A percentile compares a stretch with the other conserved stretches of the same genome.
These are phyloP conservation scores for Galerina sulciceps DNA, from an alignment of 768 basidiomycete genomes.

Conservation along the genomic window DNA sequence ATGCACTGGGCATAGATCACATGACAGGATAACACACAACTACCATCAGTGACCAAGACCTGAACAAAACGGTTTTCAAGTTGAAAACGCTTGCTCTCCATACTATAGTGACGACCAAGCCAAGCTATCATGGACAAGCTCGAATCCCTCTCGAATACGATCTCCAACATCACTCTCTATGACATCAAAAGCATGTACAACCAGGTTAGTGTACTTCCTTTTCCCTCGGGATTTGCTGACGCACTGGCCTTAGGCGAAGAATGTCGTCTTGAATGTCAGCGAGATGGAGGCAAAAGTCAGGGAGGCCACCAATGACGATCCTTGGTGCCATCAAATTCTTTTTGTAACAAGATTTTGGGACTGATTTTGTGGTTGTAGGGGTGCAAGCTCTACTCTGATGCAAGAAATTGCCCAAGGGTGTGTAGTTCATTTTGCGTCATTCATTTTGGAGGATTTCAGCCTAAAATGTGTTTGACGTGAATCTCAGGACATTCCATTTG, in stretches of 20 bases:
- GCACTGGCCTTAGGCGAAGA: constrained; percentile 72
- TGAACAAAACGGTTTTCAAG: too few species aligned
- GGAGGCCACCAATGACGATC: constrained; percentile 97
- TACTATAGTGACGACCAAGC: constrained; percentile 1
- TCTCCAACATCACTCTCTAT: constrained; percentile 88
- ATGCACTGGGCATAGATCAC: too few species aligned
- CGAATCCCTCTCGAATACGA: constrained; percentile 71
- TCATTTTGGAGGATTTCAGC: background rate
- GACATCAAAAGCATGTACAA: constrained; percentile 95
- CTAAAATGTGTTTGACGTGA: background rate
- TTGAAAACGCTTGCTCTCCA: background rate
- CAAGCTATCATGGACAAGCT: constrained; percentile 76
- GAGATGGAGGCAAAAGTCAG: constrained; percentile 97
- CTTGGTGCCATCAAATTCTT: constrained; percentile 73
- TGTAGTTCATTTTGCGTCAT: background rate
- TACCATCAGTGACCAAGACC: too few species aligned
- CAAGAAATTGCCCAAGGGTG: constrained; percentile 98
- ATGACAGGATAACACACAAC: constrained; percentile 5
- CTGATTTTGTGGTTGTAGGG: constrained; percentile 55
- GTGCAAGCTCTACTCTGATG: constrained; percentile 97
- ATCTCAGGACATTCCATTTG: constrained; percentile 93
- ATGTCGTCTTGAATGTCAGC: constrained; percentile 93
- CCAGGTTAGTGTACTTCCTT: constrained; percentile 56
- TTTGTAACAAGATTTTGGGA: background rate
- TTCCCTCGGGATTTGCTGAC: constrained; percentile 20